phyloP scores from a whole-genome alignment of 2,329 filamentous ascomycete species.

The Chaetomiaceae sp. region DNA sequence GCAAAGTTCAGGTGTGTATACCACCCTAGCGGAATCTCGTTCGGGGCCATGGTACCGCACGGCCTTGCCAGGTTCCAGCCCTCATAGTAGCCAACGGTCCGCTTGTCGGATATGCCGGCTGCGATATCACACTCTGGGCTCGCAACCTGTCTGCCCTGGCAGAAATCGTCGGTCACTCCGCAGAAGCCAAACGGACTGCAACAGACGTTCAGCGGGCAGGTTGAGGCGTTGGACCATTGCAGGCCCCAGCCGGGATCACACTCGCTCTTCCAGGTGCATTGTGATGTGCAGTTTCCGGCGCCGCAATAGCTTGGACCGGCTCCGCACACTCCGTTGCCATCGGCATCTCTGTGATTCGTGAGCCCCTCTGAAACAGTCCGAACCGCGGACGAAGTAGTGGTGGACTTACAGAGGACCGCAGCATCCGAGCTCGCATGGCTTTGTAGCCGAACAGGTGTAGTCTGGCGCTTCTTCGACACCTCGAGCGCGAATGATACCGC shows the following conservation, averaged over 20 bases:
- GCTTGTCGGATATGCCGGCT: too few species aligned
- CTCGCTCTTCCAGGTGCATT: conserved; percentile 5
- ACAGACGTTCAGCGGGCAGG: conserved; percentile 39
- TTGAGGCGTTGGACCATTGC: neutral
- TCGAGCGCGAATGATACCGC: too few species aligned
- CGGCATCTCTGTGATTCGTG: neutral
- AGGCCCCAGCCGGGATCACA: conserved; percentile 8
- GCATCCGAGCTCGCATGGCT: neutral
- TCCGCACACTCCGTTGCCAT: neutral
- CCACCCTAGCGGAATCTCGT: neutral
- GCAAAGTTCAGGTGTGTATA: conserved; percentile 6
- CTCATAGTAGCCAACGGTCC: conserved; percentile 30
- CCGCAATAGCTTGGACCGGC: conserved; percentile 9
- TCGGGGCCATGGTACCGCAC: conserved; percentile 19
- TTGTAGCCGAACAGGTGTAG: too few species aligned
- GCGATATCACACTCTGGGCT: too few species aligned
- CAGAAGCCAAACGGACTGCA: conserved; percentile 35
- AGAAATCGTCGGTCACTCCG: conserved; percentile 30
- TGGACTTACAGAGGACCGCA: neutral
- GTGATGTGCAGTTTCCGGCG: neutral
- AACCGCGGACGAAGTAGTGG: too few species aligned
- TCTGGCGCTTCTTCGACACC: too few species aligned
- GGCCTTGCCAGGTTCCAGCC: conserved; percentile 19
- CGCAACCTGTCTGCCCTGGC: too few species aligned
- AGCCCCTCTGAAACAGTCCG: too few species aligned